These are phyloP conservation scores for Solanum hybrid DNA, from an alignment of 305 asterid species.

Conservation along the genomic window DNA sequence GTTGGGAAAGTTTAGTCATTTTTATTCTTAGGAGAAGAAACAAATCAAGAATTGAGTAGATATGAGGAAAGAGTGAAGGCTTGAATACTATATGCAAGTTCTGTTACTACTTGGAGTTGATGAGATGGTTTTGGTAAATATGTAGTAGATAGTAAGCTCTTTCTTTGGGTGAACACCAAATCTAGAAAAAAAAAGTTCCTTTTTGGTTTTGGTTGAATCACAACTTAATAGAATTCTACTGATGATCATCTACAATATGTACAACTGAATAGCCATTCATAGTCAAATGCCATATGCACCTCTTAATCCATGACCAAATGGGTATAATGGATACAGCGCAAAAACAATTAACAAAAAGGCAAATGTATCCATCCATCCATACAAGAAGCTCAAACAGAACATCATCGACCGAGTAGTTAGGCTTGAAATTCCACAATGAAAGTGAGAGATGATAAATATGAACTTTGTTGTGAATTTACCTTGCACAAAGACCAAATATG, in stretches of 20 bases:
- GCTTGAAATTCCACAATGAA: neutral
- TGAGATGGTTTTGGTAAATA: neutral
- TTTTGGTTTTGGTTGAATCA: neutral
- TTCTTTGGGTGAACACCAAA: neutral
- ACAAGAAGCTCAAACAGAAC: neutral
- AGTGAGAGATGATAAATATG: neutral
- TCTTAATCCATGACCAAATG: neutral
- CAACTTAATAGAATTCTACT: neutral
- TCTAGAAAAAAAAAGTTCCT: neutral
- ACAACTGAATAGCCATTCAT: neutral
- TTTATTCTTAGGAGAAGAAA: neutral
- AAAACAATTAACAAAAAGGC: neutral
- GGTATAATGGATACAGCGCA: neutral
- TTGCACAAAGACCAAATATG: neutral
- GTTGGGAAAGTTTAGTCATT: slow-evolving; percentile 28
- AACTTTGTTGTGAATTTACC: neutral
- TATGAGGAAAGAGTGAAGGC: slow-evolving; percentile 13
- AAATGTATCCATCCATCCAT: neutral
- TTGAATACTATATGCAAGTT: slow-evolving; percentile 16
- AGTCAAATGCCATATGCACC: neutral
- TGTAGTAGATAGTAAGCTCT: neutral
- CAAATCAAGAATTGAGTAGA: neutral
- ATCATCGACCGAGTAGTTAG: neutral
- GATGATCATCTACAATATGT: neutral
- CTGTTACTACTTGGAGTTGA: neutral